Evolutionary conservation across 306 rosid species (phyloP), one percentile per base, ranked within the genome.

Genomic region (Fragaria ananassa): DNA sequence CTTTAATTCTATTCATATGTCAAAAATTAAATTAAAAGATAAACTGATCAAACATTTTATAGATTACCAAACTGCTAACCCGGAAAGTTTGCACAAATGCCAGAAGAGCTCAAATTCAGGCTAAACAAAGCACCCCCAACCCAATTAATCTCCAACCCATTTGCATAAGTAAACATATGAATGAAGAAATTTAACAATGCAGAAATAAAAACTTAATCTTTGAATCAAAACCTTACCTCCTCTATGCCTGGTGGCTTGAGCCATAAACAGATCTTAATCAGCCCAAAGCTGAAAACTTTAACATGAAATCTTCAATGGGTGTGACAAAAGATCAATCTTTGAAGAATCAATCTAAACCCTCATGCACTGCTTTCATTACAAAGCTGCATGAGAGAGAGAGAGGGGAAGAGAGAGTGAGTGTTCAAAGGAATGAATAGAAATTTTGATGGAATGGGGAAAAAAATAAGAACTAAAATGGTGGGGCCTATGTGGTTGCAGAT

Each of bases 341-440:
- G 35, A 64, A 72, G 74, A 77, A 82, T 68, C 74, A 79, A 54
- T 69, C 80, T 76, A 85, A 83, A 63, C 75, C 79, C 72, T 58
- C 85, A 80, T 83, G 87, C 83, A 78, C 83, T 77, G 83, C 78
- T 78, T 81, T 80, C 85, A 80, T 61, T 57, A 76, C 85, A 83
- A 76, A 83, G 86, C 86, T 76, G 85, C 89, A 83, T 77, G 89
- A 85, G 86, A 70, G 87, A 84, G 76, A 83, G 78, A 74, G 82
- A 84, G 78, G 71, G 81, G 75, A 71, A 84, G 75, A 44, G 73
- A 70, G 79, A 70, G 83, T 42, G 81, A 78, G 80, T 53, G 65
- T 12, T 64, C 81, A 47, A 58, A 74, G 68, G 74, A 21, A 62
- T 79, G 37, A 84, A 81, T 39, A 83, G 81, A n/a, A 87, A 67